Conservation (phyloP, 2,329 filamentous ascomycete genomes). For the Neoascochyta sp. region DNA sequence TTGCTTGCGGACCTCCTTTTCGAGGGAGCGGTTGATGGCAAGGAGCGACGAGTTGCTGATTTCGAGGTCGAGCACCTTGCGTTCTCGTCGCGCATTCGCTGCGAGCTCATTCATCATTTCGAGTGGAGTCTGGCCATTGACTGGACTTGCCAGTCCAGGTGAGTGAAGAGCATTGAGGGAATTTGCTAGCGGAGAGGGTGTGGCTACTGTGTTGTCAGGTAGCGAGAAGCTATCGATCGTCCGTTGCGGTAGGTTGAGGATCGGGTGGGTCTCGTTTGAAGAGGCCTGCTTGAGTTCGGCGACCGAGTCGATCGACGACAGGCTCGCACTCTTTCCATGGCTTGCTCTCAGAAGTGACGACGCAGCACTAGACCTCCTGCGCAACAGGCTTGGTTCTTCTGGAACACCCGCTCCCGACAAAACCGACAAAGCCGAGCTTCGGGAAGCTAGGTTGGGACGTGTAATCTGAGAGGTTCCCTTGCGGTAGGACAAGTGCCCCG, state of each 20-base stretch:
- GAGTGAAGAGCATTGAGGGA: constrained; percentile 24
- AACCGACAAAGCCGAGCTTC: constrained; percentile 33
- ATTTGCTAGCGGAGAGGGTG: constrained; percentile 20
- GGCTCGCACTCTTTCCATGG: constrained; percentile 41
- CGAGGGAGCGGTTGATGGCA: constrained; percentile 89
- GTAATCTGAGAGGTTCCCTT: constrained; percentile 50
- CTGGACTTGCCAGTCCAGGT: constrained; percentile 51
- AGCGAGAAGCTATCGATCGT: constrained; percentile 23
- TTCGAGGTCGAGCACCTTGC: constrained; percentile 92
- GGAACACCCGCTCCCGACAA: constrained; percentile 24
- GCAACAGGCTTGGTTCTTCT: constrained; percentile 22
- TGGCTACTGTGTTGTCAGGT: constrained; percentile 25
- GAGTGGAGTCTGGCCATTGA: constrained; percentile 49
- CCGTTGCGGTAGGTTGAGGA: no score
- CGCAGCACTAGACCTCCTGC: constrained; percentile 33
- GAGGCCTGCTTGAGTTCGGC: constrained; percentile 27
- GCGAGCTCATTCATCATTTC: constrained; percentile 72
- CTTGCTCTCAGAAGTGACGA: constrained; percentile 26
- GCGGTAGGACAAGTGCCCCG: constrained; percentile 48
- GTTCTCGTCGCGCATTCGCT: constrained; percentile 81
- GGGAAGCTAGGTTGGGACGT: constrained; percentile 32
- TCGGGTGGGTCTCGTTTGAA: constrained; percentile 18
- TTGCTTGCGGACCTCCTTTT: constrained; percentile 87
- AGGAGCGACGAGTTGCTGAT: constrained; percentile 94
- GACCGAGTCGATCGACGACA: constrained; percentile 47